Percentiles rank a stretch among this genome's conserved stretches.
These are phyloP conservation scores for Pleurotus tuber-regium DNA, from an alignment of 768 basidiomycete species.

Conservation along the genomic window DNA sequence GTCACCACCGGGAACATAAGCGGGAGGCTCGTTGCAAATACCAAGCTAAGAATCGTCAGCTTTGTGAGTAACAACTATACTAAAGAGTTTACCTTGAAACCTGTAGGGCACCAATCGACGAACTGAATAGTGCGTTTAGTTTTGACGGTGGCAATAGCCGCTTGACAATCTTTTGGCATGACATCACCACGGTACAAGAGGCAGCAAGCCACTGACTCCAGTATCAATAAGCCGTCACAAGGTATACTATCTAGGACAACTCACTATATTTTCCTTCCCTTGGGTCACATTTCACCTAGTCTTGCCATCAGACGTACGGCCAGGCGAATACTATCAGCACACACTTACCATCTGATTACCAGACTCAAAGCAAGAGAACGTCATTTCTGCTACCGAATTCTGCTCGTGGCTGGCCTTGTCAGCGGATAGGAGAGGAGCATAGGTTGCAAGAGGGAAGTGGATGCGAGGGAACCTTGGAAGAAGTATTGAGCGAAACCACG, in stretches of 20 bases:
- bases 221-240: slow-evolving; percentile 14
- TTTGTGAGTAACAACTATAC: slow-evolving; percentile 11
- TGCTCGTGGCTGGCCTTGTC: slow-evolving; percentile 96
- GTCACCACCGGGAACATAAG: slow-evolving; percentile 90
- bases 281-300: slow-evolving; percentile 77
- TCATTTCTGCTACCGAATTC: slow-evolving; percentile 98
- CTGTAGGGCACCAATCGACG: slow-evolving; percentile 98
- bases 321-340: neutral
- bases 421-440: slow-evolving; percentile 91
- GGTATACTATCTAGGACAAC: slow-evolving; percentile 25
- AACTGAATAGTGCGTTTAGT: slow-evolving; percentile 98
- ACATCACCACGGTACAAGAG: slow-evolving; percentile 95
- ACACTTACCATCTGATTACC: slow-evolving; percentile 86
- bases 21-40: slow-evolving; percentile 96
- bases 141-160: slow-evolving; percentile 92
- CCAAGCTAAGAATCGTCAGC: slow-evolving; percentile 58
- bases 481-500: slow-evolving; percentile 10
- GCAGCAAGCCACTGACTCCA: slow-evolving; percentile 76
- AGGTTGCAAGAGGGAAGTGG: slow-evolving; percentile 97
- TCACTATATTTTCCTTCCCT: slow-evolving; percentile 97
- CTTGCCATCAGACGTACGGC: neutral
- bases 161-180: slow-evolving; percentile 93
- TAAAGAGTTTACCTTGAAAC: slow-evolving; percentile 68
- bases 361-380: slow-evolving; percentile 94
- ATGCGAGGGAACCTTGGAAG: slow-evolving; percentile 86